Conservation (phyloP, 768 basidiomycete species). For the Suillus tomentosus region DNA sequence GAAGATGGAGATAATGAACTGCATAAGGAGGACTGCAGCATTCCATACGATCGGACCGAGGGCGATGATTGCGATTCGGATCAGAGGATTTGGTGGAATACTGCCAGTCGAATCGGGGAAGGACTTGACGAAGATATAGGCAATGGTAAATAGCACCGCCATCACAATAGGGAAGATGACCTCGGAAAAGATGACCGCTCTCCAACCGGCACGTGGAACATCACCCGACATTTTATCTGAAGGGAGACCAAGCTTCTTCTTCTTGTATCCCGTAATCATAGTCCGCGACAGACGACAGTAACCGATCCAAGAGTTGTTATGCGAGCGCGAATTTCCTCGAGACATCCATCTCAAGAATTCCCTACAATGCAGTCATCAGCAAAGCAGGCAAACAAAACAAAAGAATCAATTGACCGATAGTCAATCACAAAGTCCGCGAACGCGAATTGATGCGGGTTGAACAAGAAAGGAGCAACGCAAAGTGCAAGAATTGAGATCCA, state of each 20-base stretch:
- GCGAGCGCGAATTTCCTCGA: slow-evolving; percentile 94
- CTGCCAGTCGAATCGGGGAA: slow-evolving; percentile 68
- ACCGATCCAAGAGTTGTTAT: slow-evolving; percentile 98
- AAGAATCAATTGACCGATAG: slow-evolving; percentile 60
- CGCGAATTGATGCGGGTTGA: slow-evolving; percentile 99
- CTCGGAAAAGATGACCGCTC: slow-evolving; percentile 85
- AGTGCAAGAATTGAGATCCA: slow-evolving; percentile 94
- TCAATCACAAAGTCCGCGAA: slow-evolving; percentile 97
- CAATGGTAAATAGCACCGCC: slow-evolving; percentile 84
- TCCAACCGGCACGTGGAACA: slow-evolving; percentile 91
- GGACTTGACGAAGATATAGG: slow-evolving; percentile 91
- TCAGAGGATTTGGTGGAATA: slow-evolving; percentile 77
- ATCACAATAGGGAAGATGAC: slow-evolving; percentile 83
- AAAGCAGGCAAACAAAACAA: not conserved
- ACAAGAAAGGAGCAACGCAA: slow-evolving; percentile 95
- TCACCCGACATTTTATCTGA: slow-evolving; percentile 97
- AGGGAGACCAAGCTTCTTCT: slow-evolving; percentile 94
- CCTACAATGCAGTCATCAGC: slow-evolving; percentile 41
- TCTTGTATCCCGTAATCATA: slow-evolving; percentile 99
- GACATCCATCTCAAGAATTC: slow-evolving; percentile 99
- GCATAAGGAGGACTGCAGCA: slow-evolving; percentile 78
- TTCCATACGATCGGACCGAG: slow-evolving; percentile 97
- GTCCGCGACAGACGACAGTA: slow-evolving; percentile 98
- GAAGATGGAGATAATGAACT: slow-evolving; percentile 91
- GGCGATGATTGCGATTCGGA: slow-evolving; percentile 91